Base-by-base conservation (phyloP, 208 protist species). In the Acanthamoeba triangularis region DNA sequence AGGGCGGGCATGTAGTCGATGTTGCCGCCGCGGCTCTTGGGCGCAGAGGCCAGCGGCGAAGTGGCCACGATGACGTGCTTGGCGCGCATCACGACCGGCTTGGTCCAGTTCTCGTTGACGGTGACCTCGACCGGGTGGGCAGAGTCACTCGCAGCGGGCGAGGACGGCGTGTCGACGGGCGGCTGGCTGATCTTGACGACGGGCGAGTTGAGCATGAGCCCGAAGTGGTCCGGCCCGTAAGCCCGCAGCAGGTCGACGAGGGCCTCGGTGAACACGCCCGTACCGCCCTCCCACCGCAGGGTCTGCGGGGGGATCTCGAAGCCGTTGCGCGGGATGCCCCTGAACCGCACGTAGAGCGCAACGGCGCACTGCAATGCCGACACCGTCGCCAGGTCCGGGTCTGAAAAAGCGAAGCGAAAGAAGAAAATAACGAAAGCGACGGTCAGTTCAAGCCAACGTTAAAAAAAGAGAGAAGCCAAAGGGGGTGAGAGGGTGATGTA, bases 81-180 rank as follows among this genome's bases (percentile, higher is more conserved):
- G 69, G 69, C 69, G n/a, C 35, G 28, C 18, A 78, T 44, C 6
- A 78, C 69, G 69, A 14, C 28, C 8, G 18, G 11, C 13, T 3
- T 11, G 30, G 28, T 78, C n/a, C 69, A 23, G 69, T 78, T 37
- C 13, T 78, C 18, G 69, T 78, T 78, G 69, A 78, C 13, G 20
- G 69, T 78, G 69, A 78, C 69, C 69, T 78, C 13, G 69, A 78
- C 69, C 28, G 69, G 69, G 69, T 78, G 37, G n/a, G n/a, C n/a
- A n/a, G n/a, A n/a, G n/a, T n/a, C n/a, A n/a, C n/a, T n/a, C n/a
- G n/a, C n/a, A n/a, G n/a, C n/a, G n/a, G 35, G 10, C 3, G 69
- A 7, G 2, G 35, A 2, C 69, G 69, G 33, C 18, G 33, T 18
- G 18, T 78, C 69, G 25, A n/a, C 14, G 16, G 16, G 23, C 14